Conservation (phyloP, 148 eudicot species). For the Cornus florida region DNA sequence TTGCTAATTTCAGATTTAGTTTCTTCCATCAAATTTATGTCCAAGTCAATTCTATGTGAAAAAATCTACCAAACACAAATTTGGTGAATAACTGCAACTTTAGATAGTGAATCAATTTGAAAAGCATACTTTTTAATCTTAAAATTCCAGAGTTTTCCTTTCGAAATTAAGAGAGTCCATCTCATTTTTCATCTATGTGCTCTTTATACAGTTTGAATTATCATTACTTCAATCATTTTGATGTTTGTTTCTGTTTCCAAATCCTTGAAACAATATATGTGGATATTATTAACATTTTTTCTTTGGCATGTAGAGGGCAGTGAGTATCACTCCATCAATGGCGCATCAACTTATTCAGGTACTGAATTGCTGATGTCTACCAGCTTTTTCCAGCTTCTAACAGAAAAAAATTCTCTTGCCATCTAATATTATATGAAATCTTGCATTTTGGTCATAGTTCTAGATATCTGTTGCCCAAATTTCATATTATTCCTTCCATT, state of each 20-base stretch:
- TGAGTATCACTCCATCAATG: constrained; percentile 70
- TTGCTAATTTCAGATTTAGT: background rate
- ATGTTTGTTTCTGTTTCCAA: background rate
- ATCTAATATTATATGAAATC: background rate
- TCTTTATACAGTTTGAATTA: background rate
- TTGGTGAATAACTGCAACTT: background rate
- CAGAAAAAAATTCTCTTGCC: background rate
- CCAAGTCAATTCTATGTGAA: background rate
- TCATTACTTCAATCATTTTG: background rate
- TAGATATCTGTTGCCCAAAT: background rate
- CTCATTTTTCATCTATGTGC: background rate
- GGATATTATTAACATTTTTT: background rate
- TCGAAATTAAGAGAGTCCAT: no score
- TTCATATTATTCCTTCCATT: background rate
- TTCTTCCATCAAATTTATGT: background rate
- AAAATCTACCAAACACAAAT: background rate
- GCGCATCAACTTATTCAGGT: constrained; percentile 83
- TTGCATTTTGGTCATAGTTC: background rate
- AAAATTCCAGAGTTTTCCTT: background rate
- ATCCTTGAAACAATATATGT: background rate
- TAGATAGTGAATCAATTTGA: background rate
- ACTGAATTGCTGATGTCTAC: constrained; percentile 6
- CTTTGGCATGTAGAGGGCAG: constrained; percentile 57
- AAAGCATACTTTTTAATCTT: background rate
- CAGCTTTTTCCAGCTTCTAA: constrained; percentile 1